phyloP scores from a whole-genome alignment of 257 asterid species.

The Euphrasia confusa region DNA sequence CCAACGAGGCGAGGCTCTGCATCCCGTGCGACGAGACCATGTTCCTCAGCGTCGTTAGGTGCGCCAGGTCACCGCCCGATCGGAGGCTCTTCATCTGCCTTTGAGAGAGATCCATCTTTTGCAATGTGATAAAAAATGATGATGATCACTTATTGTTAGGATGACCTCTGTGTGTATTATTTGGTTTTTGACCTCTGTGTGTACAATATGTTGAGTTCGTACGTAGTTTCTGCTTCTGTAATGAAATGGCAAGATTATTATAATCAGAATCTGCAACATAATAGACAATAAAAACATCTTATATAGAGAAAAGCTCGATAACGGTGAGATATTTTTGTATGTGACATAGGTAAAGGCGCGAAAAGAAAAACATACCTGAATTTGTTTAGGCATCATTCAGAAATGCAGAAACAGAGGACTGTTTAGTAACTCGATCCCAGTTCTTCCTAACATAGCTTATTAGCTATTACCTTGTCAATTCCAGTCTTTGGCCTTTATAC shows the following conservation, averaged over 20 bases:
- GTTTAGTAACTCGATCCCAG: background rate
- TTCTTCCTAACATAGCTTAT: background rate
- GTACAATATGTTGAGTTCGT: too few relatives aligned
- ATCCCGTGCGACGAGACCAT: slow-evolving; percentile 79
- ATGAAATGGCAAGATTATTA: too few relatives aligned
- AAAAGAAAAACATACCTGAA: too few relatives aligned
- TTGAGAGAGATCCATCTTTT: slow-evolving; percentile 25
- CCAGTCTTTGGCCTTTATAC: background rate
- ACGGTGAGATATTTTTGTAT: background rate
- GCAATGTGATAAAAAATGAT: background rate
- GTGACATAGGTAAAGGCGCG: too few relatives aligned
- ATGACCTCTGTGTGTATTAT: background rate
- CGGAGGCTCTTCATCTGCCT: slow-evolving; percentile 40
- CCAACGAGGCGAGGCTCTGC: slow-evolving; percentile 56
- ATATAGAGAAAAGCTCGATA: background rate
- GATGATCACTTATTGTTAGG: slow-evolving; percentile 1
- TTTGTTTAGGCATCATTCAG: too few relatives aligned
- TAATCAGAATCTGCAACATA: background rate
- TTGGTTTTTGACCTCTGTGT: background rate
- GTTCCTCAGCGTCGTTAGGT: slow-evolving; percentile 61
- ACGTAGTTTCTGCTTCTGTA: too few relatives aligned
- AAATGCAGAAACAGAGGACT: background rate
- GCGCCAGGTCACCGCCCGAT: slow-evolving; percentile 59
- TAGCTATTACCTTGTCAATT: background rate
- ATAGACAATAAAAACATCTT: background rate